A percentile compares a stretch with the other conserved stretches of the same genome.
phyloP scores from a whole-genome alignment of 2,329 filamentous ascomycete genomes.

The Pseudopithomyces chartarum region DNA sequence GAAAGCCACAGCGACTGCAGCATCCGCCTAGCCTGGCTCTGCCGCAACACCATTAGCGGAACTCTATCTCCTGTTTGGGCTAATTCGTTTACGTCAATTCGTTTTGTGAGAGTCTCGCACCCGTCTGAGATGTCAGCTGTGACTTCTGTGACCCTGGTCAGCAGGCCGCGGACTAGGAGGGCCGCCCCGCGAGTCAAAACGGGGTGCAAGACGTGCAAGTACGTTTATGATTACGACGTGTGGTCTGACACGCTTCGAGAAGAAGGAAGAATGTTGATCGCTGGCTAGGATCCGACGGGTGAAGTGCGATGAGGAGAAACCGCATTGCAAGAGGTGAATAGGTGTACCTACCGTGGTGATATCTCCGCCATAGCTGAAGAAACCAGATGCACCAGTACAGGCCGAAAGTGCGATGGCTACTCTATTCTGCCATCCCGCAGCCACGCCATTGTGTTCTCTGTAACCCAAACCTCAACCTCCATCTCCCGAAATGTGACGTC shows the following conservation, averaged over 20 bases:
- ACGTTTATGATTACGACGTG: slow-evolving; percentile 3
- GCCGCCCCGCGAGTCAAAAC: slow-evolving; percentile 21
- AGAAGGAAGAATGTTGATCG: background rate
- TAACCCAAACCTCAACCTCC: background rate
- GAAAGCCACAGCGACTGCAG: no score
- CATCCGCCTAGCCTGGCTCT: background rate
- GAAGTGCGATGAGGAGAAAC: slow-evolving; percentile 30
- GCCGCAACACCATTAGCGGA: background rate
- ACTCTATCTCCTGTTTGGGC: background rate
- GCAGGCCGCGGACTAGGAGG: slow-evolving; percentile 1
- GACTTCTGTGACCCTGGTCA: background rate
- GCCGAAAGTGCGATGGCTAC: slow-evolving; percentile 38
- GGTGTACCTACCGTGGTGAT: background rate
- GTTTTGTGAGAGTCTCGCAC: background rate
- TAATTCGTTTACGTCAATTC: background rate
- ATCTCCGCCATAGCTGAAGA: slow-evolving; percentile 7
- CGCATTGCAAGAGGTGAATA: slow-evolving; percentile 23
- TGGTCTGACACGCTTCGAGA: background rate
- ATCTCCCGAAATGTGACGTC: background rate
- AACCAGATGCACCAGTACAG: slow-evolving; percentile 33
- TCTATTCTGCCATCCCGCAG: slow-evolving; percentile 11
- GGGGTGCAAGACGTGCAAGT: slow-evolving; percentile 31
- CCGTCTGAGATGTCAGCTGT: background rate
- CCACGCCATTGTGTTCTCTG: slow-evolving; percentile 4
- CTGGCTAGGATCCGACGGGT: slow-evolving; percentile 24